A percentile compares a stretch with the other conserved stretches of the same genome.
Conservation (phyloP, 805 yeast species). For the Cyberlindnera suaveolens region DNA sequence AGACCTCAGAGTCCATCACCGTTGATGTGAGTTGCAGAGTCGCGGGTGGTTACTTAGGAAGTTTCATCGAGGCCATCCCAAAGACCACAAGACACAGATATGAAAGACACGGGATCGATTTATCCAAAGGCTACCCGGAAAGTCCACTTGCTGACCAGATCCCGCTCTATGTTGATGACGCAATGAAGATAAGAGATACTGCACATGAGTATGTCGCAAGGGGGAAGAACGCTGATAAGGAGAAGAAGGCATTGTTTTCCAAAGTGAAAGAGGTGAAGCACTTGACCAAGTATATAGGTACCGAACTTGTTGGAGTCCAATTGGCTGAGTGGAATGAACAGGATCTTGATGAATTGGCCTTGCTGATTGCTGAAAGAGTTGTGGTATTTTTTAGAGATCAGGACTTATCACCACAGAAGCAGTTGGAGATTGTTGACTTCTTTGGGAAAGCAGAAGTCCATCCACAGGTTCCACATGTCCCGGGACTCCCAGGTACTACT, state of each 20-base stretch:
- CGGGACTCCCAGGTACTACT: constrained; percentile 31
- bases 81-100: constrained; percentile 26
- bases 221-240: constrained; percentile 34
- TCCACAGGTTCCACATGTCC: background rate
- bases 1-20: background rate
- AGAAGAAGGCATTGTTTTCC: constrained; percentile 34
- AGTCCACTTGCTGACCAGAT: constrained; percentile 27
- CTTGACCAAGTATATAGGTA: constrained; percentile 41
- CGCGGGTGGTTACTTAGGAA: constrained; percentile 8
- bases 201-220: constrained; percentile 28
- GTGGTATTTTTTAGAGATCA: constrained; percentile 38
- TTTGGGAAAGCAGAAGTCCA: background rate
- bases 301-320: constrained; percentile 44
- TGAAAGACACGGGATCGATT: constrained; percentile 29
- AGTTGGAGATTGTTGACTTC: constrained; percentile 10
- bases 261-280: constrained; percentile 36
- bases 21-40: background rate
- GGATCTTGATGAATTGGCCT: constrained; percentile 43
- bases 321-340: constrained; percentile 34
- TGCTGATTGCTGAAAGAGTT: constrained; percentile 40
- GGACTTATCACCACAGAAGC: constrained; percentile 13
- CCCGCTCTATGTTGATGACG: constrained; percentile 36
- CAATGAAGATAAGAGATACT: constrained; percentile 28
- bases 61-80: constrained; percentile 17
- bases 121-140: constrained; percentile 34